Percentiles rank a stretch among this genome's conserved stretches.
These are phyloP conservation scores for Phalaenopsis aphrodite DNA, from an alignment of 106 monocot genomes.

Conservation along the genomic window DNA sequence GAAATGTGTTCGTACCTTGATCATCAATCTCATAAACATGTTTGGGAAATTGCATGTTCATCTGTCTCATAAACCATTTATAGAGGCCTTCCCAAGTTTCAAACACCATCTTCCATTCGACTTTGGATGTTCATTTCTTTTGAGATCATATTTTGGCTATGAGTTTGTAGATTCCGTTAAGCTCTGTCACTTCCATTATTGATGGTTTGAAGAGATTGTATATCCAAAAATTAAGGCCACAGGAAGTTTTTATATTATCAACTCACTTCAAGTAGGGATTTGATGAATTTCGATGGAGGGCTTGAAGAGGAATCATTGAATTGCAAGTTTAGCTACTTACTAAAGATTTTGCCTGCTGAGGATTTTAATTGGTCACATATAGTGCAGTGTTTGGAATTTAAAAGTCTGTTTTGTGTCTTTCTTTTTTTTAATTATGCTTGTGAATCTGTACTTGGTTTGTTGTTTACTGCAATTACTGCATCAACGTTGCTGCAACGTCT, in stretches of 20 bases:
- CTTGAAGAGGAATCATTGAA: not conserved
- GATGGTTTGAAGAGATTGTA: slow-evolving; percentile 84
- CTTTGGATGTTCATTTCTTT: not conserved
- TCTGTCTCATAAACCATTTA: too few relatives aligned
- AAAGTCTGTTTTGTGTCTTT: not conserved
- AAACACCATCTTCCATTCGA: not conserved
- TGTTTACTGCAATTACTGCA: not conserved
- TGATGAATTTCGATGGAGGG: not conserved
- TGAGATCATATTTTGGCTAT: not conserved
- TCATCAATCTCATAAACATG: too few relatives aligned
- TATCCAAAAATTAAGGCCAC: slow-evolving; percentile 76
- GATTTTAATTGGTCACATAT: not conserved
- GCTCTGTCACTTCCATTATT: slow-evolving; percentile 73
- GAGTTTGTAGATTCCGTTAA: slow-evolving; percentile 48
- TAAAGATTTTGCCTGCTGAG: not conserved
- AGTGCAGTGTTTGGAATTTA: not conserved
- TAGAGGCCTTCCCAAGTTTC: too few relatives aligned
- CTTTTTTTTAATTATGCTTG: not conserved
- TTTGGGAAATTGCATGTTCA: too few relatives aligned
- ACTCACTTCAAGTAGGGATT: not conserved
- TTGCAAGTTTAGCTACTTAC: not conserved
- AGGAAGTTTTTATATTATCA: slow-evolving; percentile 29
- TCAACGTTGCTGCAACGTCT: not conserved
- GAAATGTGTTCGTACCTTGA: too few relatives aligned
- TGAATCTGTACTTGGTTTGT: not conserved